phyloP scores from a whole-genome alignment of 1,139 yeast species.

The Kluyveromyces marxianus region DNA sequence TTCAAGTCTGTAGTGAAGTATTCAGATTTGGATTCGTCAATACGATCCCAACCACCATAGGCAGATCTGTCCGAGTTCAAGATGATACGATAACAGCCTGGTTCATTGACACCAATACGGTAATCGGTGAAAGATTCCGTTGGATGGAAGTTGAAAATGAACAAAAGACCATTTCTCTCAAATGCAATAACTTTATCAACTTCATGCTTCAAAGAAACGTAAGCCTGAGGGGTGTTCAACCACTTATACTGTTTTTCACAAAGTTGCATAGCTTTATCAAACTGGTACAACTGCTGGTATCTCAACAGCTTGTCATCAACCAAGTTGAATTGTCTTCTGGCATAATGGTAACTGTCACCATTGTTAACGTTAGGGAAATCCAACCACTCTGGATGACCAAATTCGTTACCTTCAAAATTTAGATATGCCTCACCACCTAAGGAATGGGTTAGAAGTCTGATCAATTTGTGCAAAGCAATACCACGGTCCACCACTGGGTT shows the following conservation, averaged over 20 bases:
- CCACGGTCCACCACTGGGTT: slow-evolving; percentile 85
- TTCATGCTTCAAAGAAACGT: slow-evolving; percentile 81
- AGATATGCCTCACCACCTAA: slow-evolving; percentile 95
- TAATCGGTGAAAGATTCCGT: slow-evolving; percentile 77
- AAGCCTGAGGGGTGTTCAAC: slow-evolving; percentile 73
- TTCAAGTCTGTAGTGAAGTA: slow-evolving; percentile 62
- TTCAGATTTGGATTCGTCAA: slow-evolving; percentile 47
- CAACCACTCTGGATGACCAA: slow-evolving; percentile 98
- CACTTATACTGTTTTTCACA: slow-evolving; percentile 65
- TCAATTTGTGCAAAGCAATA: slow-evolving; percentile 80
- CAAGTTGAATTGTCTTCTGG: slow-evolving; percentile 88
- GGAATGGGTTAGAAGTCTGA: slow-evolving; percentile 75
- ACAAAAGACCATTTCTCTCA: slow-evolving; percentile 80
- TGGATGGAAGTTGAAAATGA: slow-evolving; percentile 86
- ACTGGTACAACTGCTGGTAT: slow-evolving; percentile 66
- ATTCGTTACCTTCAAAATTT: slow-evolving; percentile 95
- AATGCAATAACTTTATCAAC: slow-evolving; percentile 80
- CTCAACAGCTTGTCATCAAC: slow-evolving; percentile 73
- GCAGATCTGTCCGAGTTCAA: slow-evolving; percentile 63
- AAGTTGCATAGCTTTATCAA: slow-evolving; percentile 79
- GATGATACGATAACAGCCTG: slow-evolving; percentile 71
- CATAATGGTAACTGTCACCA: slow-evolving; percentile 82
- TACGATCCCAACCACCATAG: slow-evolving; percentile 78
- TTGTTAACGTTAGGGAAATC: slow-evolving; percentile 94
- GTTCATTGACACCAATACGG: slow-evolving; percentile 74